phyloP scores from a whole-genome alignment of 495 filamentous ascomycete species.

The Articulospora tetracladia region DNA sequence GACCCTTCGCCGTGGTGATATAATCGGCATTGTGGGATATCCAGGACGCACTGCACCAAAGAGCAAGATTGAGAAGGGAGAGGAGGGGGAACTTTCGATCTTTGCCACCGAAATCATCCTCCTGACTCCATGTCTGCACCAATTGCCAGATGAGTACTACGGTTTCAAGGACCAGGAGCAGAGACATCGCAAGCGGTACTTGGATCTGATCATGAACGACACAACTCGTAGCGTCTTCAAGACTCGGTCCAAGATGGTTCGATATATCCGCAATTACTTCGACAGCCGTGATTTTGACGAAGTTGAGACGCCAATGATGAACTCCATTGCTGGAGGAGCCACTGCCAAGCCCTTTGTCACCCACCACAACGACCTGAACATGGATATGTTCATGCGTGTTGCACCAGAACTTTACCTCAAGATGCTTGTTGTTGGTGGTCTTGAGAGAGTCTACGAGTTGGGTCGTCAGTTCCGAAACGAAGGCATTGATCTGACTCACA shows the following conservation, averaged over 20 bases:
- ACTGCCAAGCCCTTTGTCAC: constrained; percentile 95
- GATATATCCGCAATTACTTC: constrained; percentile 82
- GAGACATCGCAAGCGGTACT: constrained; percentile 83
- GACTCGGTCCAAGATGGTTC: constrained; percentile 78
- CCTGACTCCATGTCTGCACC: constrained; percentile 87
- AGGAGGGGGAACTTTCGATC: constrained; percentile 87
- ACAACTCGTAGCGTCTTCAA: constrained; percentile 73
- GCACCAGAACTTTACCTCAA: constrained; percentile 96
- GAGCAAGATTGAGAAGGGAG: constrained; percentile 60
- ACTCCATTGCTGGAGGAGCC: constrained; percentile 89
- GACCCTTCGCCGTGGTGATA: constrained; percentile 83
- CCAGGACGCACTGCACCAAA: constrained; percentile 88
- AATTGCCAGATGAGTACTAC: constrained; percentile 87
- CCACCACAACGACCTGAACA: constrained; percentile 89
- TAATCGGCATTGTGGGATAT: constrained; percentile 83
- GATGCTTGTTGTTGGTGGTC: constrained; percentile 88
- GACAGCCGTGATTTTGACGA: constrained; percentile 82
- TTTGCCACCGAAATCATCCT: constrained; percentile 84
- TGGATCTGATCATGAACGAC: constrained; percentile 90
- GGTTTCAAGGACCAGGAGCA: constrained; percentile 95
- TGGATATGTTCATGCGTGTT: constrained; percentile 91
- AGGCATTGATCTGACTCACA: constrained; percentile 94
- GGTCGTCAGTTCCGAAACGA: constrained; percentile 93
- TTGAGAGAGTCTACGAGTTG: constrained; percentile 90
- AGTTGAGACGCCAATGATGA: constrained; percentile 98